Percentiles rank a stretch among this genome's conserved stretches.
phyloP scores from a whole-genome alignment of 257 asterid genomes.

The Asclepias syriaca region DNA sequence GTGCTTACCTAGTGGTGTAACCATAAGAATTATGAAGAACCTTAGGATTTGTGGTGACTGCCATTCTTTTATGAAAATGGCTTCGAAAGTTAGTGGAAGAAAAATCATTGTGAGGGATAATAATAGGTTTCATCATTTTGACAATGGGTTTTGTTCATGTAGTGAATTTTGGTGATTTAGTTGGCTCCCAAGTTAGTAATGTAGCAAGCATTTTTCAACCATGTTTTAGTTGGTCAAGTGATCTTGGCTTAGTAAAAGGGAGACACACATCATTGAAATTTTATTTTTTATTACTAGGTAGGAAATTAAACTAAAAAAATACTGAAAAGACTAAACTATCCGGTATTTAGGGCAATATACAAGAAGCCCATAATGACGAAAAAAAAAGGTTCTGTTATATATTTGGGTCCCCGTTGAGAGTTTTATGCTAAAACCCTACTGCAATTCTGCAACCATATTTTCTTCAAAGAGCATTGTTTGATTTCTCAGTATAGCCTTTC shows the following conservation, averaged over 20 bases:
- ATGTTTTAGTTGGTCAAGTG: too few relatives aligned
- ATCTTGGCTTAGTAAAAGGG: too few relatives aligned
- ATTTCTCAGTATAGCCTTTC: not conserved
- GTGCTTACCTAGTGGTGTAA: slow-evolving; percentile 54
- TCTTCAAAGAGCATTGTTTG: not conserved
- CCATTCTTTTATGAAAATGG: slow-evolving; percentile 83
- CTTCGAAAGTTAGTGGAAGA: slow-evolving; percentile 54
- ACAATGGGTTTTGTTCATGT: slow-evolving; percentile 70
- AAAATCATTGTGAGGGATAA: slow-evolving; percentile 77
- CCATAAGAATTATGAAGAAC: slow-evolving; percentile 90
- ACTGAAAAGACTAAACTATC: too few relatives aligned
- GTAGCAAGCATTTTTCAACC: too few relatives aligned
- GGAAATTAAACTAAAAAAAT: too few relatives aligned
- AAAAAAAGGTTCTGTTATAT: not conserved
- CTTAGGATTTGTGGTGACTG: slow-evolving; percentile 91
- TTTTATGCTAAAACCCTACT: not conserved
- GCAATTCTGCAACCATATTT: not conserved
- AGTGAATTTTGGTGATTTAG: slow-evolving; percentile 69
- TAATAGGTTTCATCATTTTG: slow-evolving; percentile 80
- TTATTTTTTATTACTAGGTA: too few relatives aligned
- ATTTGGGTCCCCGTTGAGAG: not conserved
- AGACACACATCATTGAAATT: too few relatives aligned
- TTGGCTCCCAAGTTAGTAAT: too few relatives aligned
- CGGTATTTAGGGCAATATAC: too few relatives aligned
- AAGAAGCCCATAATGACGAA: not conserved